Conservation (phyloP, 2,329 filamentous ascomycete genomes). For the Neurospora crassa region DNA sequence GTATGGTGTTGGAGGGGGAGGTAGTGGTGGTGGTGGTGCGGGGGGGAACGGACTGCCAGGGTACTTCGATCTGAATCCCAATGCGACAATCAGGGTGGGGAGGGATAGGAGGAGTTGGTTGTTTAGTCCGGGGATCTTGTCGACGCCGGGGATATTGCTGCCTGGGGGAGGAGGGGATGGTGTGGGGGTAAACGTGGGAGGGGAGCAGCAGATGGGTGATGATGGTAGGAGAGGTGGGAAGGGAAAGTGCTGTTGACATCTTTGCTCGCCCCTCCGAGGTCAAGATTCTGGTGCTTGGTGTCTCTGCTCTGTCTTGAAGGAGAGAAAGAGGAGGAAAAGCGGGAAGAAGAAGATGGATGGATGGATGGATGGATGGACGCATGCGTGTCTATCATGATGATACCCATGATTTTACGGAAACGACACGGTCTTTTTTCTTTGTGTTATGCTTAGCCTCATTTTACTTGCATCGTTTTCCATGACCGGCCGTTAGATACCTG, state of each 20-base stretch:
- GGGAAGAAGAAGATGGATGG: background rate
- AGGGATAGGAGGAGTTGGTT: slow-evolving; percentile 50
- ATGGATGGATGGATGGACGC: background rate
- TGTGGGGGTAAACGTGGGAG: slow-evolving; percentile 27
- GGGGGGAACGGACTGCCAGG: slow-evolving; percentile 14
- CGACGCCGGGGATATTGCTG: slow-evolving; percentile 24
- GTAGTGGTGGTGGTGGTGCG: slow-evolving; percentile 5
- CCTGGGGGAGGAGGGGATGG: slow-evolving; percentile 13
- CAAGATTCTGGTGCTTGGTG: background rate
- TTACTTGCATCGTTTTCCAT: background rate
- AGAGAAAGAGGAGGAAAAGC: background rate
- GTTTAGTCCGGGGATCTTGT: slow-evolving; percentile 43
- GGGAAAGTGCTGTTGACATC: slow-evolving; percentile 9
- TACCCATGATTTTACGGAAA: slow-evolving; percentile 5
- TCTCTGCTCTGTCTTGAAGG: background rate
- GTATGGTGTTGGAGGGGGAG: slow-evolving; percentile 2
- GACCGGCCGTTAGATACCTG: background rate
- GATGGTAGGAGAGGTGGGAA: background rate
- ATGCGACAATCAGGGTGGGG: slow-evolving; percentile 47
- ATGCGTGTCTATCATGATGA: slow-evolving; percentile 1
- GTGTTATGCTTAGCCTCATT: background rate
- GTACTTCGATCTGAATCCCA: slow-evolving; percentile 42
- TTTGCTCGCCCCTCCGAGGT: background rate
- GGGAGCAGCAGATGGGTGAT: slow-evolving; percentile 17
- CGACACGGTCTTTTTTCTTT: background rate